phyloP scores from a whole-genome alignment of 768 basidiomycete species.

The Chiua virens region DNA sequence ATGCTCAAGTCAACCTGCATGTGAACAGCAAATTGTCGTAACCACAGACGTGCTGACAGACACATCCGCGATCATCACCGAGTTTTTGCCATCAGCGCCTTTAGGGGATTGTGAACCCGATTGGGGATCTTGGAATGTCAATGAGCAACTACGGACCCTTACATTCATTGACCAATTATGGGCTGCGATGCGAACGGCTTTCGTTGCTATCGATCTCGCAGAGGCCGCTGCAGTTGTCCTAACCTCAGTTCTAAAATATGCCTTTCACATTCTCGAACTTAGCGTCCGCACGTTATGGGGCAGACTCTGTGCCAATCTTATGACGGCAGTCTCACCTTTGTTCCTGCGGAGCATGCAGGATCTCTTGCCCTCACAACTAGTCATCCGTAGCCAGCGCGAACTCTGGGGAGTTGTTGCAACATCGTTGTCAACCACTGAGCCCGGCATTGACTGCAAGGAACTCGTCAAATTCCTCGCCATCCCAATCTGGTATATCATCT shows the following conservation, averaged over 20 bases:
- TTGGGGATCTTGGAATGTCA: constrained; percentile 22
- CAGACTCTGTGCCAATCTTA: constrained; percentile 46
- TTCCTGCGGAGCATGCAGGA: constrained; percentile 37
- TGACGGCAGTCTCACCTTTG: constrained; percentile 41
- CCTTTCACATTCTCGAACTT: constrained; percentile 41
- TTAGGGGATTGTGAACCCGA: constrained; percentile 5
- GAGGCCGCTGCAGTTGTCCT: constrained; percentile 48
- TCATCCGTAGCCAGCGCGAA: constrained; percentile 31
- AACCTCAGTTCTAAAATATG: constrained; percentile 41
- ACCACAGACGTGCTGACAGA: constrained; percentile 34
- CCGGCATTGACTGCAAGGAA: constrained; percentile 38
- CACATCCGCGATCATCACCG: constrained; percentile 35
- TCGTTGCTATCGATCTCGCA: constrained; percentile 40
- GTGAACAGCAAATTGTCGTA: constrained; percentile 35
- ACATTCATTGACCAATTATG: constrained; percentile 46
- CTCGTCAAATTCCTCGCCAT: constrained; percentile 45
- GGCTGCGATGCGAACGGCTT: constrained; percentile 50
- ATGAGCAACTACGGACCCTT: constrained; percentile 40
- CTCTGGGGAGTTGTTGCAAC: constrained; percentile 50
- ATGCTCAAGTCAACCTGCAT: constrained; percentile 44
- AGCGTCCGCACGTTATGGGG: constrained; percentile 46
- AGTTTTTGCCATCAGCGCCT: constrained; percentile 32
- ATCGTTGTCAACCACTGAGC: constrained; percentile 27
- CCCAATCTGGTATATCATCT: constrained; percentile 44
- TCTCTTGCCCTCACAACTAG: constrained; percentile 24